Evolutionary conservation across 2,329 filamentous ascomycete species (phyloP).

Genomic region (Sporothrix humicola): DNA sequence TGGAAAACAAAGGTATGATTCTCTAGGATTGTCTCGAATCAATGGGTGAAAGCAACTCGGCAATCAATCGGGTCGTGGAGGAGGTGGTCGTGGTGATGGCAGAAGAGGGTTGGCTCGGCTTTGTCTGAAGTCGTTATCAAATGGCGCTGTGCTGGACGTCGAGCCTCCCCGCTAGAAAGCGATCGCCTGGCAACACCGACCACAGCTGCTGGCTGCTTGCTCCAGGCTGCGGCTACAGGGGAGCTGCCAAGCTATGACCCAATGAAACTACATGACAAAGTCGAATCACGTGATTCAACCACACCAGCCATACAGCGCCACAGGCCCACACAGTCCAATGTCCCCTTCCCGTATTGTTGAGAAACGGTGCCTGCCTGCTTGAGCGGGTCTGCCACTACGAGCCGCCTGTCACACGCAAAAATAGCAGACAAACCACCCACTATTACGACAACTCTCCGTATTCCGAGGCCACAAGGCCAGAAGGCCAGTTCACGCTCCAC

Average conservation of each 20-base stretch:
- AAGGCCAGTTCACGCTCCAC: constrained; percentile 21
- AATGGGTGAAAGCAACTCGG: background rate
- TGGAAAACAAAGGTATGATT: no score
- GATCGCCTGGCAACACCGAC: constrained; percentile 11
- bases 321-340: constrained; percentile 16
- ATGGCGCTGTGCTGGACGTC: constrained; percentile 33
- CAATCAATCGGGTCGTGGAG: constrained; percentile 21
- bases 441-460: background rate
- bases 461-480: constrained; percentile 11
- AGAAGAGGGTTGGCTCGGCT: background rate
- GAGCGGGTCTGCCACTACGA: background rate
- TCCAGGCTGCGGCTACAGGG: constrained; percentile 6
- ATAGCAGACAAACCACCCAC: background rate
- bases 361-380: constrained; percentile 24
- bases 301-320: constrained; percentile 15
- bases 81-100: background rate
- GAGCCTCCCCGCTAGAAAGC: constrained; percentile 28
- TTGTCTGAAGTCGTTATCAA: constrained; percentile 34
- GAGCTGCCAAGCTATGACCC: constrained; percentile 27
- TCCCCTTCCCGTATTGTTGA: constrained; percentile 1
- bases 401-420: constrained; percentile 10
- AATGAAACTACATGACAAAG: background rate
- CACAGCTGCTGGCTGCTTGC: constrained; percentile 23
- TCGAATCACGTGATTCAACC: background rate
- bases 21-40: no score